Evolutionary conservation across 108 stramenopile species (phyloP).

Genomic region (Skeletonema menzelii): DNA sequence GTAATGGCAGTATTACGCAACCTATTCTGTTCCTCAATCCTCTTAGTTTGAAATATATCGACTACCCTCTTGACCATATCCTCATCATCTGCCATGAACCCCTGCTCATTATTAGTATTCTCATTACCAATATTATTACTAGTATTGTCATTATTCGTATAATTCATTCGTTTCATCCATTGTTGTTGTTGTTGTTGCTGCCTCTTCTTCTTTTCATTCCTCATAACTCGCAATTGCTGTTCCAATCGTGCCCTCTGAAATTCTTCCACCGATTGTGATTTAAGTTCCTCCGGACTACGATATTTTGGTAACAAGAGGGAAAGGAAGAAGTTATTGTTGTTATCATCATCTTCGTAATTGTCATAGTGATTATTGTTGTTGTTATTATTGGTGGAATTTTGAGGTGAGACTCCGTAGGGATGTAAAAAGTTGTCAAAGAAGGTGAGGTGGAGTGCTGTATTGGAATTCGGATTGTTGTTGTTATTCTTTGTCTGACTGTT

Average conservation of each 20-base stretch:
- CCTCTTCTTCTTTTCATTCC: neutral
- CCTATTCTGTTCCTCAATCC: conserved; percentile 17
- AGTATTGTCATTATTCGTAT: neutral
- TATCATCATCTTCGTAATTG: neutral
- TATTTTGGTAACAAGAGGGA: conserved; percentile 23
- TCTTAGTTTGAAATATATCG: neutral
- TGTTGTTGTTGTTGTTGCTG: neutral
- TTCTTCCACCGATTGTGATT: conserved; percentile 6
- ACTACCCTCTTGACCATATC: neutral
- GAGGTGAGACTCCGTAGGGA: conserved; percentile 30
- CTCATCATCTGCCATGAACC: neutral
- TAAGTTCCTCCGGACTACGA: neutral
- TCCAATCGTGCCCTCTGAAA: conserved; percentile 30
- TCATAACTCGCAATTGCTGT: conserved; percentile 11
- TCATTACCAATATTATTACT: too few relatives aligned
- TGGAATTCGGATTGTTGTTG: too few relatives aligned
- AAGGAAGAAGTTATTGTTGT: conserved; percentile 1
- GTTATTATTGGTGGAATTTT: neutral
- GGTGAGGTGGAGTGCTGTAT: neutral
- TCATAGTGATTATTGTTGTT: neutral
- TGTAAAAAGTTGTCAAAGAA: conserved; percentile 34
- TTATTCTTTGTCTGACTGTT: too few relatives aligned
- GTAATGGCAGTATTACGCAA: too few relatives aligned
- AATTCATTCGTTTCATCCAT: too few relatives aligned
- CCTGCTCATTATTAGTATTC: neutral